Base-by-base conservation (phyloP, 208 protist species). In the Jaenimonas drosophilae region DNA sequence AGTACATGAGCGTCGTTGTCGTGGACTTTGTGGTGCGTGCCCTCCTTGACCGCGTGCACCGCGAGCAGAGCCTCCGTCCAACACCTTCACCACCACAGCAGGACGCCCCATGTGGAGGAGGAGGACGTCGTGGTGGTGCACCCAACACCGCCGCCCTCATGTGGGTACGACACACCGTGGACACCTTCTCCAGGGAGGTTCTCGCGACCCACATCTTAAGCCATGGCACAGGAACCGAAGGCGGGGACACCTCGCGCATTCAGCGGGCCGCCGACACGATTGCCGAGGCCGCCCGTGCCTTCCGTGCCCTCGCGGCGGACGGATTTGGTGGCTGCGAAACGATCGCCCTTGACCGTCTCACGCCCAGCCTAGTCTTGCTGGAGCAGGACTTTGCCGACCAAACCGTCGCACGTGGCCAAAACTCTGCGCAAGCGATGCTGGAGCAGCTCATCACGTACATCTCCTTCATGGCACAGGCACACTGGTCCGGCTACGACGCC, bases 1-100 rank as follows among this genome's bases (percentile, higher is more conserved):
- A 54, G 30, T 57, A 72, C 45, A 72, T 69, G 19, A 79, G 73
- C 40, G 54, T 63, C 21, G 71, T 88, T 17, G 63, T 74, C 3
- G 76, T 77, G 20, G 78, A 92, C 51, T 92, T 79, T 59, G 69
- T 92, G 5, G 76, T 88, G 31, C 37, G 49, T 4, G 72, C 70
- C 5, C 66, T 82, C 39, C 71, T 59, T 17, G 62, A 77, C 16
- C 58, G 76, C 17, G 45, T 88, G 45, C 43, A 67, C 19, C 69
- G 78, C 3, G 78, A 92, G 54, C 72, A 73, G 38, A 82, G 78
- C 11, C 59, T 92, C 25, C 63, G 64, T 37, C 39, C 71, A 2
- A 21, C 65, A 3, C 61, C 73, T 5, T 58, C 43, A 3, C 5
- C 42, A 7, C 23, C 31, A n/a, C 20, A 48, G 42, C 21, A 6